A percentile compares a stretch with the other conserved stretches of the same genome.
phyloP scores from a whole-genome alignment of 2,329 filamentous ascomycete genomes.

The Hypoxylon sp. region DNA sequence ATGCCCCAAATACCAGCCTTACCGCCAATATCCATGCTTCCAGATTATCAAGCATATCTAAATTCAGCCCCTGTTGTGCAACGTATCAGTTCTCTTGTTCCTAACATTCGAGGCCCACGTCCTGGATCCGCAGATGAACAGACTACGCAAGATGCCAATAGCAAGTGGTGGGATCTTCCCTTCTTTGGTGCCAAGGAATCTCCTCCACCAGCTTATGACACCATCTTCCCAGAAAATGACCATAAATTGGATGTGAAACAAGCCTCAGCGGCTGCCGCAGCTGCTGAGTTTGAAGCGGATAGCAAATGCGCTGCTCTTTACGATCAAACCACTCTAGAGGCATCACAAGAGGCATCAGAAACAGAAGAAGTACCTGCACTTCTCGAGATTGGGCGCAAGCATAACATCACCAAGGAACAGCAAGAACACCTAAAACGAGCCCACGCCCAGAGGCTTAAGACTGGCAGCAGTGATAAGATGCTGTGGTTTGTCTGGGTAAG shows the following conservation, averaged over 20 bases:
- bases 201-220: conserved; percentile 82
- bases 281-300: conserved; percentile 71
- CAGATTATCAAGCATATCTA: conserved; percentile 79
- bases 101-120: conserved; percentile 69
- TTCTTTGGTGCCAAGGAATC: conserved; percentile 63
- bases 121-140: conserved; percentile 63
- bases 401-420: conserved; percentile 75
- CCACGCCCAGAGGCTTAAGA: conserved; percentile 74
- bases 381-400: conserved; percentile 74
- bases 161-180: conserved; percentile 78
- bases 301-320: conserved; percentile 69
- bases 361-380: conserved; percentile 58
- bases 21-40: conserved; percentile 73
- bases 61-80: conserved; percentile 74
- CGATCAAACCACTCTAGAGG: conserved; percentile 61
- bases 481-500: conserved; percentile 78
- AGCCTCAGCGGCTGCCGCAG: conserved; percentile 70
- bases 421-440: conserved; percentile 74
- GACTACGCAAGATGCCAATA: conserved; percentile 63
- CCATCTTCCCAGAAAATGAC: conserved; percentile 76
- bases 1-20: conserved; percentile 68
- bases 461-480: conserved; percentile 73
- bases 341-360: conserved; percentile 50
- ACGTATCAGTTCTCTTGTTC: conserved; percentile 79
- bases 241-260: conserved; percentile 66